Conservation (phyloP, 2,329 filamentous ascomycete genomes). For the Aspergillus candidus region DNA sequence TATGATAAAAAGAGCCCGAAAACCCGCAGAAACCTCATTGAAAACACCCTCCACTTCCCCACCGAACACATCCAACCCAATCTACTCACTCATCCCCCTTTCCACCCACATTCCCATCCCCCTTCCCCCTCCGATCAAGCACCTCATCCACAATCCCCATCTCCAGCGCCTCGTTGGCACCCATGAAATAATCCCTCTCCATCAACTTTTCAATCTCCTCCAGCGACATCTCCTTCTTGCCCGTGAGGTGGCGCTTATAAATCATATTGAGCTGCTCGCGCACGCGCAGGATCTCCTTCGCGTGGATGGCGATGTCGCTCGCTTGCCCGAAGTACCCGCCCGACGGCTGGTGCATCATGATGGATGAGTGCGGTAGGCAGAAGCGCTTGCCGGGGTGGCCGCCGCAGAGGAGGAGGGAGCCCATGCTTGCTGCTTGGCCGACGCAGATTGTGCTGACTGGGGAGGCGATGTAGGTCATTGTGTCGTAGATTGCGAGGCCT, state of each 20-base stretch:
- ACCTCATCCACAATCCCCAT: conserved; percentile 92
- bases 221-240: conserved; percentile 59
- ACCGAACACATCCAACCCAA: conserved; percentile 6
- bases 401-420: conserved; percentile 77
- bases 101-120: conserved; percentile 16
- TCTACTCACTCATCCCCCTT: conserved; percentile 12
- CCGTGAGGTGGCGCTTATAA: conserved; percentile 76
- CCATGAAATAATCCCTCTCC: conserved; percentile 94
- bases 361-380: conserved; percentile 83
- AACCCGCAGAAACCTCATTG: background rate
- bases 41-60: background rate
- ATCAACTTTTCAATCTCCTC: conserved; percentile 89
- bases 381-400: conserved; percentile 79
- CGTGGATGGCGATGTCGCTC: conserved; percentile 88
- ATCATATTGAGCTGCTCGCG: conserved; percentile 84
- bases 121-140: conserved; percentile 45
- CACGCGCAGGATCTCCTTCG: conserved; percentile 88
- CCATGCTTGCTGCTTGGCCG: conserved; percentile 93
- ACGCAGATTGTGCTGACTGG: conserved; percentile 93
- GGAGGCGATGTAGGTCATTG: conserved; percentile 92
- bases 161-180: conserved; percentile 78
- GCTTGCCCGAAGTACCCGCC: conserved; percentile 65
- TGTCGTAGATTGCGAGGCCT: conserved; percentile 85
- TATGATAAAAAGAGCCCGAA: too few relatives aligned
- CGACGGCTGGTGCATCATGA: conserved; percentile 96